Evolutionary conservation across 768 basidiomycete genomes (phyloP).

Genomic region (Hericium alpestre): DNA sequence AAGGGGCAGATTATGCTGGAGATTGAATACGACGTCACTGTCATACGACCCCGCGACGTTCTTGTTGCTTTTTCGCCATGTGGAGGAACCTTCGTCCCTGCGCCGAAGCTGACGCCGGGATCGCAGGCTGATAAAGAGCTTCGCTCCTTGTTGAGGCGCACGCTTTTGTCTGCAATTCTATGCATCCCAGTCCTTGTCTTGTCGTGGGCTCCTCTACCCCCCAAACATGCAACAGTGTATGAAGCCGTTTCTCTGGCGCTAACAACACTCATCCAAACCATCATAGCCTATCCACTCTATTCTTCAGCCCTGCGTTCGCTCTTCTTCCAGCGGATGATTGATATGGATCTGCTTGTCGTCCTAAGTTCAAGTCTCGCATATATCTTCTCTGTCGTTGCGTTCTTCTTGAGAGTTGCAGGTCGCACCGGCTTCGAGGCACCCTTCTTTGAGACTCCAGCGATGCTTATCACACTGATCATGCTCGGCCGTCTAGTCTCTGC

Average conservation of each 20-base stretch:
- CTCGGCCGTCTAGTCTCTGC: slow-evolving; percentile 29
- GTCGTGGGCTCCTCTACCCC: slow-evolving; percentile 31
- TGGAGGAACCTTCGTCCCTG: slow-evolving; percentile 17
- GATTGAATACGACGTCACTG: slow-evolving; percentile 16
- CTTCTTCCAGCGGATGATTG: slow-evolving; percentile 25
- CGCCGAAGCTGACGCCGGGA: slow-evolving; percentile 14
- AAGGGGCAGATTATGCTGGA: not conserved
- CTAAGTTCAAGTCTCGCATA: slow-evolving; percentile 31
- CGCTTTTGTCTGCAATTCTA: slow-evolving; percentile 21
- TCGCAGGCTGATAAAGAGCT: slow-evolving; percentile 24
- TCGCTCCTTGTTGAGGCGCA: slow-evolving; percentile 20
- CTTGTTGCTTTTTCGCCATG: slow-evolving; percentile 16
- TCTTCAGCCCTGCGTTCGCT: slow-evolving; percentile 25
- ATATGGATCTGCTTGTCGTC: slow-evolving; percentile 29
- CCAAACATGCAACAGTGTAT: slow-evolving; percentile 22
- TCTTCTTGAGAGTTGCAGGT: slow-evolving; percentile 22
- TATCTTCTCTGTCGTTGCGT: slow-evolving; percentile 30
- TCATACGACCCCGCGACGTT: slow-evolving; percentile 24
- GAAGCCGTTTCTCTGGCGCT: slow-evolving; percentile 27
- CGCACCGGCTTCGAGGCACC: slow-evolving; percentile 19
- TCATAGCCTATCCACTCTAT: slow-evolving; percentile 26
- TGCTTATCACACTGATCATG: slow-evolving; percentile 32
- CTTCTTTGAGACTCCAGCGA: slow-evolving; percentile 35
- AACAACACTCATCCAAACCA: slow-evolving; percentile 28
- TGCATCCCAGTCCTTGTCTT: slow-evolving; percentile 32